Evolutionary conservation across 306 rosid genomes (phyloP).

Genomic region (Cicer yamashitae): DNA sequence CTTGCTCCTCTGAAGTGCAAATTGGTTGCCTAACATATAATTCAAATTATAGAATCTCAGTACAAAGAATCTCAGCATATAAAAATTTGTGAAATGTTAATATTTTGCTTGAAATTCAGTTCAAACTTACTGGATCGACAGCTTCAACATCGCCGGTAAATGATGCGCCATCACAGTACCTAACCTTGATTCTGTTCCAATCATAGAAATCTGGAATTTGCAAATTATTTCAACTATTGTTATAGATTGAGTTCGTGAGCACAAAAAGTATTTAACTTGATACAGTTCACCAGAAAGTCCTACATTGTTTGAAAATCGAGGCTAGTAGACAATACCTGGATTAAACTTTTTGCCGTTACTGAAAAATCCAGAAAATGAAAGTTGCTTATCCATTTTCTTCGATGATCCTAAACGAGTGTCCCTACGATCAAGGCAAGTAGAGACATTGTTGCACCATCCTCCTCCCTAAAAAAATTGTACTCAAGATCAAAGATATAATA

Average conservation of each 20-base stretch:
- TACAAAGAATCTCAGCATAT: background rate
- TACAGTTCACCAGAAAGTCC: too few relatives aligned
- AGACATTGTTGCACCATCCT: conserved; percentile 89
- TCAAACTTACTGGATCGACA: conserved; percentile 67
- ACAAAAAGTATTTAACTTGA: background rate
- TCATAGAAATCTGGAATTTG: conserved; percentile 68
- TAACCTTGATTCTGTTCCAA: conserved; percentile 85
- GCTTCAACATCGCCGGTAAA: conserved; percentile 87
- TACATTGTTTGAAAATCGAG: too few relatives aligned
- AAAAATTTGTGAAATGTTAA: background rate
- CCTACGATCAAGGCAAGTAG: conserved; percentile 70
- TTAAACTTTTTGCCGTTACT: conserved; percentile 60
- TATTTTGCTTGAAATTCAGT: background rate
- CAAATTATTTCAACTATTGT: conserved; percentile 9
- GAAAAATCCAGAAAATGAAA: conserved; percentile 78
- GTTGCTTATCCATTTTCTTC: conserved; percentile 55
- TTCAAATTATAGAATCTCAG: conserved; percentile 28
- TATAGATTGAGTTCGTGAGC: background rate
- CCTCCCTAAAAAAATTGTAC: conserved; percentile 71
- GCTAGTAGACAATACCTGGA: conserved; percentile 61
- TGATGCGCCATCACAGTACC: conserved; percentile 91
- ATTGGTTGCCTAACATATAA: conserved; percentile 61
- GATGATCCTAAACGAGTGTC: conserved; percentile 86
- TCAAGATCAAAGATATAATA: conserved; percentile 1
- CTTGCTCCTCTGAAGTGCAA: conserved; percentile 92